phyloP scores from a whole-genome alignment of 2,329 filamentous ascomycete genomes.

The Cladorrhinum sp. region DNA sequence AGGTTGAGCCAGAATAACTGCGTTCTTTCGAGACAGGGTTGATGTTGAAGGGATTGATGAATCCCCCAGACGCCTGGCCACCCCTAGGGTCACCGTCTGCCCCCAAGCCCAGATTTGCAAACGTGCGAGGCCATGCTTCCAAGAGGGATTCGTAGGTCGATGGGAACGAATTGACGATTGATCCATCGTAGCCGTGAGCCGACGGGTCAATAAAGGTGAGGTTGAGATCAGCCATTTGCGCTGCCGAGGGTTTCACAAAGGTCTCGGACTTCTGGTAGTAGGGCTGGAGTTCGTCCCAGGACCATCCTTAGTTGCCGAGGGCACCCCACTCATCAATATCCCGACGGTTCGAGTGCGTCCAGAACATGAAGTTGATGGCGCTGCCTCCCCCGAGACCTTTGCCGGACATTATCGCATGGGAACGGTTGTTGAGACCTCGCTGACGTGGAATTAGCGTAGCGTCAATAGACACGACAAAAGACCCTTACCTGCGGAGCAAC shows the following conservation, averaged over 20 bases:
- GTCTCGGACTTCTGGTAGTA: slow-evolving; percentile 34
- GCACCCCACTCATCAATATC: slow-evolving; percentile 27
- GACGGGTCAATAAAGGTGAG: slow-evolving; percentile 6
- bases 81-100: too few relatives aligned
- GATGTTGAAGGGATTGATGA: too few relatives aligned
- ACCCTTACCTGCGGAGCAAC: too few relatives aligned
- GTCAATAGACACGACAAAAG: too few relatives aligned
- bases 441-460: not conserved
- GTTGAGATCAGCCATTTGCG: slow-evolving; percentile 26
- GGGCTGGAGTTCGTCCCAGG: slow-evolving; percentile 25
- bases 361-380: slow-evolving; percentile 26
- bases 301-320: slow-evolving; percentile 27
- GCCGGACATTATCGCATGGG: slow-evolving; percentile 31
- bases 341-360: slow-evolving; percentile 21
- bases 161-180: too few relatives aligned
- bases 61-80: too few relatives aligned
- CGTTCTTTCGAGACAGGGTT: too few relatives aligned
- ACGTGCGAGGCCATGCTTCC: too few relatives aligned
- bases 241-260: slow-evolving; percentile 24
- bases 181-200: too few relatives aligned
- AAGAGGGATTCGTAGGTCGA: too few relatives aligned
- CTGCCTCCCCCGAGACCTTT: slow-evolving; percentile 31
- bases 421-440: slow-evolving; percentile 27
- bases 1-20: slow-evolving; percentile 23
- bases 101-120: too few relatives aligned